These are phyloP conservation scores for Cyamopsis tetragonoloba DNA, from an alignment of 306 rosid genomes.

Conservation along the genomic window DNA sequence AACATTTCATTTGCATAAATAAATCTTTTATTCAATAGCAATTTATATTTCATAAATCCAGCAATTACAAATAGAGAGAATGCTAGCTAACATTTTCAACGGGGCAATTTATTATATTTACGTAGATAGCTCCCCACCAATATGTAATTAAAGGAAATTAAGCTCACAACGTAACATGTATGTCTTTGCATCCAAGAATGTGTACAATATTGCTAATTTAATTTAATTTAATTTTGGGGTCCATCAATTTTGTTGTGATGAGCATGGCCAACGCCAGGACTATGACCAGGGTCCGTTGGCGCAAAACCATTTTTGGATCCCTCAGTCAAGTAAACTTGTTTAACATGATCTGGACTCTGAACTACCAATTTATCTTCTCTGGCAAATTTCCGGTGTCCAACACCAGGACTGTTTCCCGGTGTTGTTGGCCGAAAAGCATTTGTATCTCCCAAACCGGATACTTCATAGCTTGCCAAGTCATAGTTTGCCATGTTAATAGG, in stretches of 20 bases:
- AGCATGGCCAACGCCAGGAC: constrained; percentile 48
- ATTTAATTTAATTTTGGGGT: neutral
- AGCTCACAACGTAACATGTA: no score
- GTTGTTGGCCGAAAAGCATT: constrained; percentile 46
- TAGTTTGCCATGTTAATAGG: no score
- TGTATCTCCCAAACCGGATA: neutral
- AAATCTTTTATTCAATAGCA: constrained; percentile 3
- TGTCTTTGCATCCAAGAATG: no score
- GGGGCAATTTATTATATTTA: no score
- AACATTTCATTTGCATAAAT: neutral
- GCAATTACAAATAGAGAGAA: neutral
- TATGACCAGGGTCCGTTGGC: constrained; percentile 43
- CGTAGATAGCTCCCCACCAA: no score
- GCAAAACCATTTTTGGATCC: constrained; percentile 20
- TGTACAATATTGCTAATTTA: no score
- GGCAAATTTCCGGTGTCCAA: constrained; percentile 28
- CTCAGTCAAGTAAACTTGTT: neutral
- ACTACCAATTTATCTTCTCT: neutral
- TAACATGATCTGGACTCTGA: constrained; percentile 16
- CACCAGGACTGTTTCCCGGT: constrained; percentile 70
- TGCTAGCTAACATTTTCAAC: neutral
- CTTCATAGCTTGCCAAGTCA: neutral
- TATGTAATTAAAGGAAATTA: no score
- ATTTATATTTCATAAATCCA: neutral
- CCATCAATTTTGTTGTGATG: constrained; percentile 12